Evolutionary conservation across 1,284 basidiomycete genomes (phyloP), one percentile per base, ranked within the genome.

Genomic region (Apiotrichum brassicae): DNA sequence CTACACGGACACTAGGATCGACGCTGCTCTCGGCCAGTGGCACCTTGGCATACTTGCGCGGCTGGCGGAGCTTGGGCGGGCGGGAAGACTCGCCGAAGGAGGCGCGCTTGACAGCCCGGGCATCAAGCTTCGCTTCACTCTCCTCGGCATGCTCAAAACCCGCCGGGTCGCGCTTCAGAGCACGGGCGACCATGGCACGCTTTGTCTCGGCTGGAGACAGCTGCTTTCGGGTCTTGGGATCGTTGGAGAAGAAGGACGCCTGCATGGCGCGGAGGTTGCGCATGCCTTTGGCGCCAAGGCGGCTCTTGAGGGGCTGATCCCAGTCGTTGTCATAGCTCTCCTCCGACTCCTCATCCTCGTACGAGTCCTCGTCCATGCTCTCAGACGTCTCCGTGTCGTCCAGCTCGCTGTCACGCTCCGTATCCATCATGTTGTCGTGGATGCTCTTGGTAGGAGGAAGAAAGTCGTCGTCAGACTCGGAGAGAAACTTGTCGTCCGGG

Each of bases 221-320:
- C 20, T 41, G 3, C 12, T 42, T 40, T 32, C 36, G 47, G 11
- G 19, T 5, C 38, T 35, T 49, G 39, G 38, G 22, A 26, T 55
- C 54, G 36, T 51, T 77, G 64, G 65, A 64, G 53, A 94, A 95
- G 49, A 93, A 76, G 22, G 86, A 85, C 0, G 85, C 81, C 65
- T 94, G 91, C 91, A 94, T 94, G 49, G 91, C 86, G 61, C 88
- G 85, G 76, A 93, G 81, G 69, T 84, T 86, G 67, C 85, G 84
- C 37, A 84, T 78, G 12, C 66, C 66, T 65, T 92, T 86, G 13
- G 88, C 75, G 6, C 85, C 85, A 30, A 86, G 70, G 46, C 60
- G 61, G 24, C 24, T 22, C 48, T 66, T 59, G 40, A 65, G 47
- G 18, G 59, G 61, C 33, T 54, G 39, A 30, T 63, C 61, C 56